These are phyloP conservation scores for Dichotomocladium elegans DNA, from an alignment of 371 early-diverging fungal species.

Conservation along the genomic window DNA sequence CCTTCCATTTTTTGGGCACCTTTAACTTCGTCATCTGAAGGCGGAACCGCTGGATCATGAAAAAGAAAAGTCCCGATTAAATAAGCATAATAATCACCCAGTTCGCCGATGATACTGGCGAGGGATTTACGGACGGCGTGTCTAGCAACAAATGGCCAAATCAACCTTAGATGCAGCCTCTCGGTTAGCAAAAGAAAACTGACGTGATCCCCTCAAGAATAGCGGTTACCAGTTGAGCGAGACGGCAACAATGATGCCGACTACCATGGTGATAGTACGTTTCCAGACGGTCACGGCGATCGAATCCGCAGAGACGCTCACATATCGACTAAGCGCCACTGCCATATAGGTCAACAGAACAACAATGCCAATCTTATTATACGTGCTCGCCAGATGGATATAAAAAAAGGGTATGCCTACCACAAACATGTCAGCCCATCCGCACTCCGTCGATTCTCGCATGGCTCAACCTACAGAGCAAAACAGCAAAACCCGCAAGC, in stretches of 20 bases:
- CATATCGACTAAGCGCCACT: constrained; percentile 36
- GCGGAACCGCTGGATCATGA: constrained; percentile 16
- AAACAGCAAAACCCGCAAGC: constrained; percentile 46
- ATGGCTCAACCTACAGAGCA: constrained; percentile 39
- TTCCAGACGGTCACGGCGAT: constrained; percentile 45
- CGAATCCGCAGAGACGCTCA: constrained; percentile 26
- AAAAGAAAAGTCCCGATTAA: constrained; percentile 40
- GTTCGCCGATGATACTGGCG: constrained; percentile 28
- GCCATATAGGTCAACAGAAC: constrained; percentile 39
- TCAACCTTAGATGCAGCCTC: constrained; percentile 15
- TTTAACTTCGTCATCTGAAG: constrained; percentile 28
- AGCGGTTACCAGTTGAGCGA: constrained; percentile 41
- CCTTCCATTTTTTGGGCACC: constrained; percentile 35
- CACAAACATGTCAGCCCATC: neutral
- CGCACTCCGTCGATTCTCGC: neutral
- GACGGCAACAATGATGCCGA: constrained; percentile 53
- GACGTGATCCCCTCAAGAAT: neutral
- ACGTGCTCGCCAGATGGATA: constrained; percentile 40
- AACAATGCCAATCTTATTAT: constrained; percentile 44
- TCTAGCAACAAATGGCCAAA: constrained; percentile 65
- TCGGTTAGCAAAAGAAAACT: neutral
- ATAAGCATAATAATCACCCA: constrained; percentile 44
- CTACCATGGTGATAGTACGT: constrained; percentile 47
- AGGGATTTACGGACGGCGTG: constrained; percentile 52
- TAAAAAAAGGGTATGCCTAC: constrained; percentile 45